Percentiles rank a stretch among this genome's conserved stretches.
Evolutionary conservation across 2,329 filamentous ascomycete species (phyloP).

Genomic region (Sporothrix humicola): DNA sequence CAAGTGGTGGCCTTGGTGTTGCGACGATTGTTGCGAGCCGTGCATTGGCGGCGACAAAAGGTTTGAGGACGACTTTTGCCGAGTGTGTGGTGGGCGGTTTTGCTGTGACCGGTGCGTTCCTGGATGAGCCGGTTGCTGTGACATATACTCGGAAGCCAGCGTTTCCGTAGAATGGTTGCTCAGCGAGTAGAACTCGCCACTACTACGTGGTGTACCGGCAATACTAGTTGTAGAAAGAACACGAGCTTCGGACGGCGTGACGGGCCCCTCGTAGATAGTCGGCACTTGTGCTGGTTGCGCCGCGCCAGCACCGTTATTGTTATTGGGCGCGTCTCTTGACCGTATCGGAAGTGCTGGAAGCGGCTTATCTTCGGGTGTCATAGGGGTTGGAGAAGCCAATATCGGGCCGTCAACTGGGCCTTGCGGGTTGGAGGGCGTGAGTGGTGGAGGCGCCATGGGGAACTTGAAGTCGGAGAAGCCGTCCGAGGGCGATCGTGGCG

Average conservation of each 20-base stretch:
- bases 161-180: constrained; percentile 97
- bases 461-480: constrained; percentile 63
- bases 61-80: constrained; percentile 49
- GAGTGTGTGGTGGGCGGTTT: constrained; percentile 51
- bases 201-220: constrained; percentile 82
- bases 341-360: constrained; percentile 50
- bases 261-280: constrained; percentile 55
- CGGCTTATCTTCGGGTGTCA: constrained; percentile 45
- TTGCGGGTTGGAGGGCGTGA: constrained; percentile 47
- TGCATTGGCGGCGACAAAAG: constrained; percentile 33
- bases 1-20: constrained; percentile 40
- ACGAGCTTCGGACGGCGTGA: constrained; percentile 60
- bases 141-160: constrained; percentile 83
- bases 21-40: constrained; percentile 24
- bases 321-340: constrained; percentile 46
- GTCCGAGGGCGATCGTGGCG: constrained; percentile 51
- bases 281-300: constrained; percentile 45
- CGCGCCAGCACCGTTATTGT: background rate
- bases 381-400: constrained; percentile 39
- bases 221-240: constrained; percentile 80
- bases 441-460: constrained; percentile 48
- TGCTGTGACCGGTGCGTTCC: constrained; percentile 52
- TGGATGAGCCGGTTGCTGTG: constrained; percentile 53
- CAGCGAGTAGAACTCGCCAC: constrained; percentile 90
- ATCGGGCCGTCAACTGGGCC: constrained; percentile 5